Conservation (phyloP, 2,329 filamentous ascomycete genomes). For the Hypoxylon sp. region DNA sequence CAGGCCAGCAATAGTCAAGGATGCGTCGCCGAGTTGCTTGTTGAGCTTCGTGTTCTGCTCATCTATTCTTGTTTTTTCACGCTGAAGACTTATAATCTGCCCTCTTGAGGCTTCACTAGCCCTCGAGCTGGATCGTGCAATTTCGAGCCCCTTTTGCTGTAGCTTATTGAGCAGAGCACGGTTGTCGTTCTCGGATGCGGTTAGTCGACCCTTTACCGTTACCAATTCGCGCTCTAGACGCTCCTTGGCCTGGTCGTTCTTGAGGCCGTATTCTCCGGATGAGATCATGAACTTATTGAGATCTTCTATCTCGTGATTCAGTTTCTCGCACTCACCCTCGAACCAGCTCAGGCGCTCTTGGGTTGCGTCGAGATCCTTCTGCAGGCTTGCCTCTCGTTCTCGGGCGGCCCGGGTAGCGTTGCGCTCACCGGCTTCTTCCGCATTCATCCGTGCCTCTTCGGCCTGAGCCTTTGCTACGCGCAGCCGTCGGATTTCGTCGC, state of each 20-base stretch:
- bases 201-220: slow-evolving; percentile 86
- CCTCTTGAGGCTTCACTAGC: slow-evolving; percentile 84
- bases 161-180: slow-evolving; percentile 94
- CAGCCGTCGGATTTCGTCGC: slow-evolving; percentile 82
- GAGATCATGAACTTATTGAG: slow-evolving; percentile 87
- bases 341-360: slow-evolving; percentile 79
- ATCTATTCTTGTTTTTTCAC: slow-evolving; percentile 83
- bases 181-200: slow-evolving; percentile 96
- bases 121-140: slow-evolving; percentile 86
- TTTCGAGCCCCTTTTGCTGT: slow-evolving; percentile 96
- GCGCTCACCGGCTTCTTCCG: slow-evolving; percentile 81
- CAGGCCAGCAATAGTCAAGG: slow-evolving; percentile 80
- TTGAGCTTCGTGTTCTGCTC: slow-evolving; percentile 82
- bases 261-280: slow-evolving; percentile 86
- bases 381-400: slow-evolving; percentile 80
- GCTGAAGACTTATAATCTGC: slow-evolving; percentile 77
- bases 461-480: slow-evolving; percentile 84
- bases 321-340: slow-evolving; percentile 77
- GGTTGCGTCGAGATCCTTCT: slow-evolving; percentile 81
- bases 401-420: slow-evolving; percentile 79
- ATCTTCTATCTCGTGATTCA: slow-evolving; percentile 82
- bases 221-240: slow-evolving; percentile 89
- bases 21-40: slow-evolving; percentile 85
- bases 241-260: slow-evolving; percentile 93
- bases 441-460: slow-evolving; percentile 84